Conservation (phyloP, 2,329 filamentous ascomycete genomes). For the Incumbomyces lentus region DNA sequence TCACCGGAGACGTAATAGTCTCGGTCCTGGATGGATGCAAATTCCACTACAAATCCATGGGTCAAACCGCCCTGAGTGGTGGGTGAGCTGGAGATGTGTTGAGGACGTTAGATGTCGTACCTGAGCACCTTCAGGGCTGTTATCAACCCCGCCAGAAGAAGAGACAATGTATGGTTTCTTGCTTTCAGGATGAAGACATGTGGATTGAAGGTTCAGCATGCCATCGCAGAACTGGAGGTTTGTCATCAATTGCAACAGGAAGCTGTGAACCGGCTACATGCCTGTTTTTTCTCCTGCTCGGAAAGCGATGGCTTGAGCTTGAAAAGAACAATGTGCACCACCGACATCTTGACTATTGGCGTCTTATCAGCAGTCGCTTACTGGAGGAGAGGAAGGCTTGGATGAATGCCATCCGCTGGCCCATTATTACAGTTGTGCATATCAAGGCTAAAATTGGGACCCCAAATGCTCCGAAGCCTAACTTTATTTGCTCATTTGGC, state of each 20-base stretch:
- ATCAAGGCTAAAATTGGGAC: too few species aligned
- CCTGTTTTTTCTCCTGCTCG: conserved; percentile 44
- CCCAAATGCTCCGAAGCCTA: too few species aligned
- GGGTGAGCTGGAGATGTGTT: conserved; percentile 3
- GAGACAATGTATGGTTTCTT: conserved; percentile 51
- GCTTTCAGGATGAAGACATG: conserved; percentile 50
- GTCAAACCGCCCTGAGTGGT: conserved; percentile 48
- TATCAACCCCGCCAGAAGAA: conserved; percentile 50
- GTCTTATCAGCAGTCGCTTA: neutral
- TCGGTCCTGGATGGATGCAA: conserved; percentile 52
- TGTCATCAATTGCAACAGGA: too few species aligned
- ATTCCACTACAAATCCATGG: conserved; percentile 61
- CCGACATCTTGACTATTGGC: conserved; percentile 39
- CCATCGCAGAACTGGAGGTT: conserved; percentile 41
- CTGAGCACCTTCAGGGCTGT: conserved; percentile 50
- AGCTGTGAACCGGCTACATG: conserved; percentile 26
- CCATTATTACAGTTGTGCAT: too few species aligned
- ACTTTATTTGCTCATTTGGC: too few species aligned
- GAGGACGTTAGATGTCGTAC: conserved; percentile 29
- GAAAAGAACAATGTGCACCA: conserved; percentile 61
- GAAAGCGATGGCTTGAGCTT: conserved; percentile 48
- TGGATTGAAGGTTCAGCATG: conserved; percentile 48
- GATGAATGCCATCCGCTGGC: too few species aligned
- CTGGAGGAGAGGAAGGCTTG: neutral
- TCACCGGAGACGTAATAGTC: conserved; percentile 60